phyloP scores from a whole-genome alignment of 768 basidiomycete genomes.

The Rubroboletus pulcherrimus region DNA sequence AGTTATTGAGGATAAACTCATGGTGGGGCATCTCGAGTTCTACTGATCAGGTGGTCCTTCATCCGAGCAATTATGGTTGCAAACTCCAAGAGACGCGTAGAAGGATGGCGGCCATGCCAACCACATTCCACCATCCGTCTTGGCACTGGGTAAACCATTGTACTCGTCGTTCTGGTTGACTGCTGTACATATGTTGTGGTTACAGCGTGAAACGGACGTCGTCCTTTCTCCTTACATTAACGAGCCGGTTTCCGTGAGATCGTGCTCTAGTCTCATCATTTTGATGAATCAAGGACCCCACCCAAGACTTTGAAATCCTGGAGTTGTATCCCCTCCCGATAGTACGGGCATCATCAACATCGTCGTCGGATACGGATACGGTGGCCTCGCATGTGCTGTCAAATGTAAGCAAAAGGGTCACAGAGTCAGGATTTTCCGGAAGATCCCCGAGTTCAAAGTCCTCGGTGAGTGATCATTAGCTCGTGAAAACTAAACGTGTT shows the following conservation, averaged over 20 bases:
- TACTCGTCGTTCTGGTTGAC: background rate
- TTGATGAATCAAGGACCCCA: background rate
- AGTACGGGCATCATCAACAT: background rate
- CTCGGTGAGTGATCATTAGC: slow-evolving; percentile 11
- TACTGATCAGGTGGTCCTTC: background rate
- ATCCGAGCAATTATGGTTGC: background rate
- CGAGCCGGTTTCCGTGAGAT: background rate
- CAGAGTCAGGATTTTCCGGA: slow-evolving; percentile 20
- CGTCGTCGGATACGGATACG: slow-evolving; percentile 22
- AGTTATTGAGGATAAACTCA: background rate
- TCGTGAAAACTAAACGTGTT: background rate
- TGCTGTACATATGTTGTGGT: background rate
- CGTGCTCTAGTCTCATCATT: background rate
- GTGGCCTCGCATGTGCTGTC: background rate
- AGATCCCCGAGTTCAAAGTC: slow-evolving; percentile 12
- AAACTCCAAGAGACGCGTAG: background rate
- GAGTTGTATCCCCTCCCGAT: background rate
- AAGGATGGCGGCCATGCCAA: background rate
- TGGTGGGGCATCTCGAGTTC: background rate
- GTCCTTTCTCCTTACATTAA: background rate
- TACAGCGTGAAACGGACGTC: background rate
- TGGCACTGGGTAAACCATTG: background rate
- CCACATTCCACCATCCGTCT: background rate
- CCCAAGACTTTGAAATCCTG: background rate
- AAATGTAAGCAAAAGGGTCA: slow-evolving; percentile 14